These are phyloP conservation scores for Dothistroma pini DNA, from an alignment of 2,329 filamentous ascomycete species.

Conservation along the genomic window DNA sequence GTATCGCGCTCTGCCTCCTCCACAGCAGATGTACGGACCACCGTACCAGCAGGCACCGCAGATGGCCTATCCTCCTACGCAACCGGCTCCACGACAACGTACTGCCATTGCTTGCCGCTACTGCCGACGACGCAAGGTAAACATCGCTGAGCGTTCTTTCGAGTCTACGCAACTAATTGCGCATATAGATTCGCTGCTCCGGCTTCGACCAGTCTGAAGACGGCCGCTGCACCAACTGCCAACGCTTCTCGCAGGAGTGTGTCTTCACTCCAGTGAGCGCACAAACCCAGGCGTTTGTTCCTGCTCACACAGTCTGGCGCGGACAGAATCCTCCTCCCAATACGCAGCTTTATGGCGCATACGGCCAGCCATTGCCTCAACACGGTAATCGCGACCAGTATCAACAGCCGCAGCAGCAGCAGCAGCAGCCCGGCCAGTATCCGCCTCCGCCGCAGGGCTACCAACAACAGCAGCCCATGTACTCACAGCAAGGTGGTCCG, in stretches of 20 bases:
- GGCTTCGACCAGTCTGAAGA: constrained; percentile 69
- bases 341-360: constrained; percentile 49
- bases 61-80: constrained; percentile 41
- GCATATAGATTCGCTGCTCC: constrained; percentile 65
- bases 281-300: constrained; percentile 70
- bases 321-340: constrained; percentile 42
- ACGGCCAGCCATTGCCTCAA: constrained; percentile 47
- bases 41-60: constrained; percentile 42
- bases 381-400: constrained; percentile 32
- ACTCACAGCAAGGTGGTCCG: constrained; percentile 27
- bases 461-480: constrained; percentile 41
- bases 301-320: constrained; percentile 63
- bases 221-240: constrained; percentile 69
- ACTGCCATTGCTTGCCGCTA: constrained; percentile 60
- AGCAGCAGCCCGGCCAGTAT: constrained; percentile 33
- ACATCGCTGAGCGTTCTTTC: constrained; percentile 5
- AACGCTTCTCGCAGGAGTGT: constrained; percentile 71
- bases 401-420: constrained; percentile 33
- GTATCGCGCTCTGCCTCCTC: constrained; percentile 45
- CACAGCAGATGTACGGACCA: constrained; percentile 44
- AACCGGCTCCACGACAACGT: constrained; percentile 56
- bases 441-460: constrained; percentile 41
- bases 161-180: constrained; percentile 9
- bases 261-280: constrained; percentile 73
- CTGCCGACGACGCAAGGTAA: constrained; percentile 57